A percentile compares a stretch with the other conserved stretches of the same genome.
Conservation (phyloP, 129 eudicot species). For the Flaveria ramosissima region DNA sequence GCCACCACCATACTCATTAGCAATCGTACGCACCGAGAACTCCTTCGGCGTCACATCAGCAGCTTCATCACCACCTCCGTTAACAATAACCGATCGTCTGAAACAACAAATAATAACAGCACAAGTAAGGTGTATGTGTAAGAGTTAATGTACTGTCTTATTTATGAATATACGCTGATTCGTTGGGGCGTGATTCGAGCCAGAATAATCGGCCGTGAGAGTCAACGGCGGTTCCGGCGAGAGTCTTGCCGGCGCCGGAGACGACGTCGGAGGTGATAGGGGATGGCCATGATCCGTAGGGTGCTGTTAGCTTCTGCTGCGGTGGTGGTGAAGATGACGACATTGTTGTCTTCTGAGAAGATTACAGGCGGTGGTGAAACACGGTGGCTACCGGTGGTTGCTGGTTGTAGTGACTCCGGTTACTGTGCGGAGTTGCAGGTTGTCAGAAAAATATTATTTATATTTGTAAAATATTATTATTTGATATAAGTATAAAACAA, state of each 20-base stretch:
- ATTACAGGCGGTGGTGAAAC: too few relatives aligned
- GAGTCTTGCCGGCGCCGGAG: constrained; percentile 44
- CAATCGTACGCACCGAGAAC: constrained; percentile 46
- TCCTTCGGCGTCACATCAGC: constrained; percentile 40
- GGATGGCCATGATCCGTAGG: constrained; percentile 88
- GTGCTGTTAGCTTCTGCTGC: constrained; percentile 47
- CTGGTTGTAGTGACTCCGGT: too few relatives aligned
- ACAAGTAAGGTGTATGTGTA: not conserved
- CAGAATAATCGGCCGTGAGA: constrained; percentile 39
- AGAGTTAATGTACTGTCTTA: not conserved
- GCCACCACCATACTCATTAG: constrained; percentile 51
- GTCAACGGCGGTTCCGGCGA: constrained; percentile 45
- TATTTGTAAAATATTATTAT: too few relatives aligned
- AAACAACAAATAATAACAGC: not conserved
- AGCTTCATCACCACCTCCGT: constrained; percentile 30
- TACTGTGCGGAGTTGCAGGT: too few relatives aligned
- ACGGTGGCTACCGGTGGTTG: too few relatives aligned
- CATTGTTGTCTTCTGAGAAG: not conserved
- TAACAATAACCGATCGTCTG: constrained; percentile 46
- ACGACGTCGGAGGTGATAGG: constrained; percentile 81
- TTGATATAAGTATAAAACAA: too few relatives aligned
- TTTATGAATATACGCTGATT: constrained; percentile 38
- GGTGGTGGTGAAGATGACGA: constrained; percentile 26
- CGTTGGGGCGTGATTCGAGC: constrained; percentile 55
- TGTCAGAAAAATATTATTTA: too few relatives aligned